Evolutionary conservation across 164 flowering plant genomes (phyloP).

Genomic region (Magnolia sinica): DNA sequence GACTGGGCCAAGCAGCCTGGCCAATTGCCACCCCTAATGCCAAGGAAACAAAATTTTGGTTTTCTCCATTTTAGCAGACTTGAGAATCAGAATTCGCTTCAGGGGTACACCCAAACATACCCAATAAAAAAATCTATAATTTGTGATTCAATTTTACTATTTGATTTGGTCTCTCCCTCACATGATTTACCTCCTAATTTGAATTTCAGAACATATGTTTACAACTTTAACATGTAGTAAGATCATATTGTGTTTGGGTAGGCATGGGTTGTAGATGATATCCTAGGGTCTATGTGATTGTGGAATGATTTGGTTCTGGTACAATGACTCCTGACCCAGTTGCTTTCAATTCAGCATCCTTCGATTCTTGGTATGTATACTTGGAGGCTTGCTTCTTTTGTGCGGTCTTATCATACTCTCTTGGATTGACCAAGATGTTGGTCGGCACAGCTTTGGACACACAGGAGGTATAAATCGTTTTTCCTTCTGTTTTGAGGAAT

Average conservation of each 20-base stretch:
- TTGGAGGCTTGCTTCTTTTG: conserved; percentile 65
- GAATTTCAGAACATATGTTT: too few relatives aligned
- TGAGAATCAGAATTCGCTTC: too few relatives aligned
- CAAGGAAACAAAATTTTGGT: too few relatives aligned
- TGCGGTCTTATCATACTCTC: conserved; percentile 62
- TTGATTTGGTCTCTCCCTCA: too few relatives aligned
- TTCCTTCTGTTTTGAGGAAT: not conserved
- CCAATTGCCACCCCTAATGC: too few relatives aligned
- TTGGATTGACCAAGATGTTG: conserved; percentile 83
- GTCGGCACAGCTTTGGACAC: conserved; percentile 88
- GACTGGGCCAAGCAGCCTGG: too few relatives aligned
- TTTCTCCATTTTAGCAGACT: too few relatives aligned
- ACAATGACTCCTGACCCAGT: not conserved
- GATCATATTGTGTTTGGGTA: not conserved
- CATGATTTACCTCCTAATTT: too few relatives aligned
- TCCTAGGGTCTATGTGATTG: not conserved
- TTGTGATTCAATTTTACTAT: too few relatives aligned
- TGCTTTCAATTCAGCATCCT: not conserved
- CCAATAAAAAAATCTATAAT: too few relatives aligned
- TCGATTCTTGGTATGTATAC: conserved; percentile 36
- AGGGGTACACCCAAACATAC: too few relatives aligned
- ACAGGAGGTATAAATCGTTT: conserved; percentile 49
- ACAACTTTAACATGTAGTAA: too few relatives aligned
- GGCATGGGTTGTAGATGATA: not conserved
- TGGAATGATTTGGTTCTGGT: not conserved